Conservation (phyloP, 2,329 filamentous ascomycete species). For the Monilinia polystroma region DNA sequence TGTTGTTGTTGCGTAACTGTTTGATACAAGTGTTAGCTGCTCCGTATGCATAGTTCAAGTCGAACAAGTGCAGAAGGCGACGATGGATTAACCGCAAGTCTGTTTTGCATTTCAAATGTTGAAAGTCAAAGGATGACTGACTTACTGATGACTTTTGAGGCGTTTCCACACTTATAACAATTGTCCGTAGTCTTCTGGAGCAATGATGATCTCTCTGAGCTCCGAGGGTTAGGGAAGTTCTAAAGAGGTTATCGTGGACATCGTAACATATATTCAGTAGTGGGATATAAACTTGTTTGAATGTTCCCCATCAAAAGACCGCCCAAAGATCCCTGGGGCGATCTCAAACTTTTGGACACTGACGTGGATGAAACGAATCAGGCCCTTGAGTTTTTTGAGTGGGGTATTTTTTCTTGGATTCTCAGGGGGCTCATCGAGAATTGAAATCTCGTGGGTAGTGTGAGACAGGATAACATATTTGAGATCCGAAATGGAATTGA, state of each 20-base stretch:
- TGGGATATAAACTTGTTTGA: not conserved
- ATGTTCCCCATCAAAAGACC: not conserved
- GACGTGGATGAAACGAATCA: not conserved
- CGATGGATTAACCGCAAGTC: not conserved
- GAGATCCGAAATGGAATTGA: not conserved
- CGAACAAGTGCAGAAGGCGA: not conserved
- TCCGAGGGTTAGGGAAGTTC: not conserved
- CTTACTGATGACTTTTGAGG: not conserved
- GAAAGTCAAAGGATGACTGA: not conserved
- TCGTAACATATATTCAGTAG: not conserved
- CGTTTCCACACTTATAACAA: not conserved
- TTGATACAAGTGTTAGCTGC: not conserved
- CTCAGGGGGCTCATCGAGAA: not conserved
- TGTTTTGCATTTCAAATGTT: not conserved
- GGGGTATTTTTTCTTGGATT: slow-evolving; percentile 3
- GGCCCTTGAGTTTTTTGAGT: not conserved
- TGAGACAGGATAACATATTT: not conserved
- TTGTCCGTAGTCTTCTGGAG: too few relatives aligned
- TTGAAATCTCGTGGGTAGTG: not conserved
- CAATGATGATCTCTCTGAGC: slow-evolving; percentile 18
- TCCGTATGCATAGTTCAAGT: not conserved
- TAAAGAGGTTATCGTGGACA: not conserved
- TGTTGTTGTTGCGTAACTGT: not conserved
- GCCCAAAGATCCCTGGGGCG: not conserved
- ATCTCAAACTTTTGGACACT: not conserved